A percentile compares a stretch with the other conserved stretches of the same genome.
These are phyloP conservation scores for Samsoniella hepiali DNA, from an alignment of 2,329 filamentous ascomycete genomes.

Conservation along the genomic window DNA sequence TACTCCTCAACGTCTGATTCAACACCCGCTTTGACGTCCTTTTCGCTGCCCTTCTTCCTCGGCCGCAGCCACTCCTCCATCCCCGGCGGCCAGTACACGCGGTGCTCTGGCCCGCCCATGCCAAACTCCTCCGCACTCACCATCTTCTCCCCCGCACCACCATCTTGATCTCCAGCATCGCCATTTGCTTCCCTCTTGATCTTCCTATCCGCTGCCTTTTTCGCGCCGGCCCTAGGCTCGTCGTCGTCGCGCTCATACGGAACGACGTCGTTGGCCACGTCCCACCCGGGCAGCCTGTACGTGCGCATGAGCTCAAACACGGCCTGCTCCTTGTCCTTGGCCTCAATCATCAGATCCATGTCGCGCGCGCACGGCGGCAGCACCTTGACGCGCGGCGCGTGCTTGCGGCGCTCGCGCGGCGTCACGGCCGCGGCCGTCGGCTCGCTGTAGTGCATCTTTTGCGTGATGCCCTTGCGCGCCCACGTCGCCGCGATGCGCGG, in stretches of 20 bases:
- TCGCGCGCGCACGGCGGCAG: constrained; percentile 77
- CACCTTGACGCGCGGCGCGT: constrained; percentile 73
- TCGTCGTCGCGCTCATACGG: constrained; percentile 72
- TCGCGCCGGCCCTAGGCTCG: constrained; percentile 45
- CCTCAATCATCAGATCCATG: constrained; percentile 99
- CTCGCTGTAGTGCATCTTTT: constrained; percentile 98
- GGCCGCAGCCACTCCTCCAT: constrained; percentile 90
- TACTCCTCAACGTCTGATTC: constrained; percentile 11
- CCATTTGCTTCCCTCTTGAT: constrained; percentile 39
- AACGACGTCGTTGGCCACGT: constrained; percentile 71
- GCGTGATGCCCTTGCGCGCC: constrained; percentile 77
- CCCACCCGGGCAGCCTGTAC: constrained; percentile 77
- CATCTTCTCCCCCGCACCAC: constrained; percentile 37
- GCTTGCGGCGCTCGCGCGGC: constrained; percentile 74
- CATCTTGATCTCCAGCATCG: constrained; percentile 39
- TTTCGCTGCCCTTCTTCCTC: constrained; percentile 65
- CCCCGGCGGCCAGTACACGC: constrained; percentile 87
- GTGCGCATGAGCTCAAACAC: constrained; percentile 91
- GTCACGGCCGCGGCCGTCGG: constrained; percentile 64
- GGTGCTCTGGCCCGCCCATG: constrained; percentile 78
- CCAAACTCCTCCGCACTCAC: constrained; percentile 67
- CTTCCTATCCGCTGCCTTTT: constrained; percentile 40
- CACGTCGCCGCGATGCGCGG: constrained; percentile 80
- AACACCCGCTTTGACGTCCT: constrained; percentile 34
- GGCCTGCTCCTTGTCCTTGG: constrained; percentile 96